These are phyloP conservation scores for Plasmodium gallinaceum DNA, from an alignment of 169 alveolate species.

Conservation along the genomic window DNA sequence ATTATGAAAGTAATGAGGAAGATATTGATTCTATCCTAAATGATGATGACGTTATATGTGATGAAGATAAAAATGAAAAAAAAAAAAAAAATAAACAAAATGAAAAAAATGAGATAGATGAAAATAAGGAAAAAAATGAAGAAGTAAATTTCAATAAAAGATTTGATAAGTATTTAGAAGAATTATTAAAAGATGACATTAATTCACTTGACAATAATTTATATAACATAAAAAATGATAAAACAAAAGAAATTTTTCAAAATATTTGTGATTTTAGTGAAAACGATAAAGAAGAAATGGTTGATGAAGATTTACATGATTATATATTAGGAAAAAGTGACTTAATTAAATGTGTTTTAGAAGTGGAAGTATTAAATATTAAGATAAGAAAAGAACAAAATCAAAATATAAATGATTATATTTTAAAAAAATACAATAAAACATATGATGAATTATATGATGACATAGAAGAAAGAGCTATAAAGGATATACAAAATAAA, in stretches of 20 bases:
- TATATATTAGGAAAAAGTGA: slow-evolving; percentile 69
- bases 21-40: slow-evolving; percentile 57
- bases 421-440: slow-evolving; percentile 53
- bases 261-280: slow-evolving; percentile 56
- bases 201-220: slow-evolving; percentile 60
- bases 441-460: slow-evolving; percentile 53
- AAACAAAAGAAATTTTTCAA: slow-evolving; percentile 23
- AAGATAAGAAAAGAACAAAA: slow-evolving; percentile 31
- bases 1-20: slow-evolving; percentile 6
- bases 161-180: slow-evolving; percentile 56
- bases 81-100: not conserved
- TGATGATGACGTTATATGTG: slow-evolving; percentile 27
- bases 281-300: slow-evolving; percentile 23
- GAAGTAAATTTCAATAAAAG: slow-evolving; percentile 28
- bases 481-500: slow-evolving; percentile 65
- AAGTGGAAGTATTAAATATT: slow-evolving; percentile 35
- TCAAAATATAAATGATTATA: slow-evolving; percentile 31
- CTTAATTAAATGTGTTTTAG: slow-evolving; percentile 60
- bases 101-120: not conserved
- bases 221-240: slow-evolving; percentile 5
- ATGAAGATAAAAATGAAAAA: slow-evolving; percentile 17
- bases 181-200: slow-evolving; percentile 60
- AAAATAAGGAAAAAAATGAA: not conserved
- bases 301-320: slow-evolving; percentile 39
- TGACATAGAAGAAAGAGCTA: slow-evolving; percentile 60